phyloP scores from a whole-genome alignment of 768 basidiomycete species.

The Mycena albidolilacea region DNA sequence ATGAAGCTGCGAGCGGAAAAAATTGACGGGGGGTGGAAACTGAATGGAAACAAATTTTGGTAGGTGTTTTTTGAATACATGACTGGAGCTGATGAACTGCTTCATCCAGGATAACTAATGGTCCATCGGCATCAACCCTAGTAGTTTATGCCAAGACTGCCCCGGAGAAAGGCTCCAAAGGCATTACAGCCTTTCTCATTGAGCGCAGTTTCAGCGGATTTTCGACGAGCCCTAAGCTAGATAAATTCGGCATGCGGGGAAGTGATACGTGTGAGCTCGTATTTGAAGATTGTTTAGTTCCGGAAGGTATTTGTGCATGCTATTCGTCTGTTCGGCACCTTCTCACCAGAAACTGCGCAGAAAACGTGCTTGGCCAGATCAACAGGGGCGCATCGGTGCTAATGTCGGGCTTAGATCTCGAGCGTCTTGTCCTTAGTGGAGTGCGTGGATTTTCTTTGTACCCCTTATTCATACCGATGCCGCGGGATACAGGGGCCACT shows the following conservation, averaged over 20 bases:
- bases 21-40: conserved; percentile 78
- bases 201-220: conserved; percentile 89
- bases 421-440: conserved; percentile 91
- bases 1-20: conserved; percentile 91
- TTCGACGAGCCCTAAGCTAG: conserved; percentile 91
- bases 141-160: conserved; percentile 94
- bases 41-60: conserved; percentile 97
- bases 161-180: conserved; percentile 83
- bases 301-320: conserved; percentile 71
- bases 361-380: conserved; percentile 87
- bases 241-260: conserved; percentile 97
- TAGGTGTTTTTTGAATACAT: conserved; percentile 50
- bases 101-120: conserved; percentile 89
- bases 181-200: conserved; percentile 93
- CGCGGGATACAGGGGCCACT: conserved; percentile 72
- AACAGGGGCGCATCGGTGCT: conserved; percentile 88
- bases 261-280: conserved; percentile 95
- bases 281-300: conserved; percentile 92
- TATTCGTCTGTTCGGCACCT: conserved; percentile 26
- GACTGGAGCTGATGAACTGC: conserved; percentile 19
- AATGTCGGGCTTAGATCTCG: conserved; percentile 95
- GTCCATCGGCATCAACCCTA: conserved; percentile 90
- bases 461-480: background rate
- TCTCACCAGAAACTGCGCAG: conserved; percentile 55
- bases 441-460: conserved; percentile 9